Evolutionary conservation across 2,329 filamentous ascomycete genomes (phyloP), one percentile per base, ranked within the genome.

Genomic region (Lachnum nothofagi): DNA sequence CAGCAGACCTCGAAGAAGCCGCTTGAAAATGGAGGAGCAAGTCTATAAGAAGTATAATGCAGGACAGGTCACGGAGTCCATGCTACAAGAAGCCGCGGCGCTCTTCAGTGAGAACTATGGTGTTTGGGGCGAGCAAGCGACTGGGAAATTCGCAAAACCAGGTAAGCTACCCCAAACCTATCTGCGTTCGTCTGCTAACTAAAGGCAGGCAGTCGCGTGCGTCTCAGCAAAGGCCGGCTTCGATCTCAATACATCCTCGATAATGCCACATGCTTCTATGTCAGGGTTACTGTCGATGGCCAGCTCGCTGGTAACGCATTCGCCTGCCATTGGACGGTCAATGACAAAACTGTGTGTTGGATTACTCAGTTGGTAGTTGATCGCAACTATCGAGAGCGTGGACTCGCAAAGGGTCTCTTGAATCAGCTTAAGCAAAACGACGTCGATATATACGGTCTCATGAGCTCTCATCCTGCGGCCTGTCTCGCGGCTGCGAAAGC

Each of bases 361-460:
- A 56, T 72, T 47, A 70, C 70, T 46, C 68, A 72, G 55, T 58
- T 72, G 37, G 68, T 71, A 16, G 66, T 72, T 14, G 51, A 65
- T 48, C 52, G 49, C 42, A 34, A 49, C 16, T 52, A 65, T 52
- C 65, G 70, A 42, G 61, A 66, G 49, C 66, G 60, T 54, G 61
- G 66, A 22, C 61, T 72, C 48, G 68, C 67, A 35, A 55, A 49
- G 29, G 50, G 55, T 47, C 64, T 72, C 16, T 59, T 71, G 42
- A 56, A 60, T 42, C 40, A 55, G 27, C 56, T 69, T 27, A 61
- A 58, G 41, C 46, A 55, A 25, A 55, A 63, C 52, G 55, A 46
- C 17, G 61, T 66, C 46, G 61, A 67, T 52, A 54, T 68, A 38
- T 71, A 65, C 52, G 67, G 69, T 41, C 60, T 71, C 43, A 66